Conservation (phyloP, 345 rosid genomes). For the Lepidium sativum region DNA sequence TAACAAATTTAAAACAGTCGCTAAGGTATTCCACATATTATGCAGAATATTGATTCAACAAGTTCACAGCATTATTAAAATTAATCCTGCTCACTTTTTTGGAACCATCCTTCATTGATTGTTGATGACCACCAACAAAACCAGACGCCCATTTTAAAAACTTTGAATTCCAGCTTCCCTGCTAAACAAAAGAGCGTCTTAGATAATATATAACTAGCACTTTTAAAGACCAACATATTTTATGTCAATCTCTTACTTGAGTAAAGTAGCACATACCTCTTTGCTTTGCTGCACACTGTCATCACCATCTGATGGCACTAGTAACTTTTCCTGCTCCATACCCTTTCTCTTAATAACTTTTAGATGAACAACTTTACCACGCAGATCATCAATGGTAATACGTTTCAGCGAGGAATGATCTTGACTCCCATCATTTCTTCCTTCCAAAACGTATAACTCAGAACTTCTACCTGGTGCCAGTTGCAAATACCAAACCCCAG, state of each 20-base stretch:
- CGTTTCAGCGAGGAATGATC: slow-evolving; percentile 50
- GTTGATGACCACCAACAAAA: slow-evolving; percentile 60
- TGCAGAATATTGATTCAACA: background rate
- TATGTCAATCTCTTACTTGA: background rate
- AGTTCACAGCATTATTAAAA: background rate
- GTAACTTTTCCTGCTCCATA: slow-evolving; percentile 81
- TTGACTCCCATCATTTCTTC: slow-evolving; percentile 39
- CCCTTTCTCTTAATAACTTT: slow-evolving; percentile 87
- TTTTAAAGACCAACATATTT: background rate
- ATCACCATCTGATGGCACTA: slow-evolving; percentile 59
- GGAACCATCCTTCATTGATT: slow-evolving; percentile 37
- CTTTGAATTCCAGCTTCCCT: slow-evolving; percentile 88
- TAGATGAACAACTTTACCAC: slow-evolving; percentile 91
- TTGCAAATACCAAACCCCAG: slow-evolving; percentile 97
- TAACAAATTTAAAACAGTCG: background rate
- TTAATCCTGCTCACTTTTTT: slow-evolving; percentile 29
- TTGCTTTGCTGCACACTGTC: slow-evolving; percentile 34
- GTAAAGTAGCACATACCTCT: slow-evolving; percentile 36
- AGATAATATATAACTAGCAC: slow-evolving; percentile 8
- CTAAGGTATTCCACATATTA: slow-evolving; percentile 6
- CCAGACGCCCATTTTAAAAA: slow-evolving; percentile 92
- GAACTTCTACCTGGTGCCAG: slow-evolving; percentile 98
- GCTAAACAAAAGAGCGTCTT: slow-evolving; percentile 11
- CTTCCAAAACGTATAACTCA: slow-evolving; percentile 66
- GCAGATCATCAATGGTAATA: slow-evolving; percentile 76